A percentile compares a stretch with the other conserved stretches of the same genome.
Evolutionary conservation across 495 filamentous ascomycete genomes (phyloP).

Genomic region (Trichoderma parareesei): DNA sequence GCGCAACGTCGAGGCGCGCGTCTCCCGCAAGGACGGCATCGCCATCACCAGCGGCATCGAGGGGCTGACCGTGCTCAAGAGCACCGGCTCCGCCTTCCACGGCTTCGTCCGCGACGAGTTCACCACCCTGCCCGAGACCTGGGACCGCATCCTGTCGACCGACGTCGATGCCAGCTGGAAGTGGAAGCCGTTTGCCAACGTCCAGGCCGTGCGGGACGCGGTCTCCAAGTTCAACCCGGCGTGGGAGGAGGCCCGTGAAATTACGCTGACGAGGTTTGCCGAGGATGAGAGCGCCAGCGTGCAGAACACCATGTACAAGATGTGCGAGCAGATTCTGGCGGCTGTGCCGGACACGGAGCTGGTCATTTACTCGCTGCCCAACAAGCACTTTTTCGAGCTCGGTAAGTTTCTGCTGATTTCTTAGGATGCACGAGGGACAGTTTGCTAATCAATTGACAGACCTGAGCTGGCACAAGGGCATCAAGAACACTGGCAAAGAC

Average conservation of each 20-base stretch:
- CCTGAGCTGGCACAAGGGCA: slow-evolving; percentile 91
- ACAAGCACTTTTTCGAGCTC: slow-evolving; percentile 98
- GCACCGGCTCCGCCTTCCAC: slow-evolving; percentile 94
- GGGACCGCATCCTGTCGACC: slow-evolving; percentile 91
- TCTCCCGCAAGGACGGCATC: slow-evolving; percentile 51
- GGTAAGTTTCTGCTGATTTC: slow-evolving; percentile 48
- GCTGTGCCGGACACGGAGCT: slow-evolving; percentile 60
- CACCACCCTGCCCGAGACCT: slow-evolving; percentile 81
- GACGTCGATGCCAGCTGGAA: slow-evolving; percentile 80
- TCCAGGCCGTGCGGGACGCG: slow-evolving; percentile 60
- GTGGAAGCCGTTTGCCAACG: slow-evolving; percentile 61
- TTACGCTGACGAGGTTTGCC: slow-evolving; percentile 90
- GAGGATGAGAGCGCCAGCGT: slow-evolving; percentile 85
- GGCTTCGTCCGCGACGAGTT: slow-evolving; percentile 88
- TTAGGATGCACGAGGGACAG: background rate
- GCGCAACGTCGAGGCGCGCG: slow-evolving; percentile 60
- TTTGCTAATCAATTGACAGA: slow-evolving; percentile 40
- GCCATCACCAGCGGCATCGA: slow-evolving; percentile 61
- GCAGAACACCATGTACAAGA: slow-evolving; percentile 98
- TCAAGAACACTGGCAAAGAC: slow-evolving; percentile 94
- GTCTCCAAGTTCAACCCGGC: slow-evolving; percentile 66
- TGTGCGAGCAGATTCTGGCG: slow-evolving; percentile 81
- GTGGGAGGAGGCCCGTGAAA: slow-evolving; percentile 64
- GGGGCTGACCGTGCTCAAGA: slow-evolving; percentile 85
- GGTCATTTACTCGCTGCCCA: slow-evolving; percentile 80